Conservation (phyloP, 345 rosid genomes). For the Camelina laxa region DNA sequence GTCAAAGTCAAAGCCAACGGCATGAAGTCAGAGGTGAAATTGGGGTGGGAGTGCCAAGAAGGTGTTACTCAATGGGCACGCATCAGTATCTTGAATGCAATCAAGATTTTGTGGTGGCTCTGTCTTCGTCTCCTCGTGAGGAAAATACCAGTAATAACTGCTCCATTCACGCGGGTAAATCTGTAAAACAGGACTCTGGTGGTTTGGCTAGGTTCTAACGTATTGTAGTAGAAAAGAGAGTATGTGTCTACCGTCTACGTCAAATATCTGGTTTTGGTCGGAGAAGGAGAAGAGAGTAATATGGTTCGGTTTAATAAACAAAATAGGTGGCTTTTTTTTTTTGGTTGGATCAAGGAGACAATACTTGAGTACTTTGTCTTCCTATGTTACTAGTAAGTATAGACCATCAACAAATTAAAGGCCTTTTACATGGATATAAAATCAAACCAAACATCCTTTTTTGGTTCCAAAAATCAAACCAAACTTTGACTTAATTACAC, state of each 20-base stretch:
- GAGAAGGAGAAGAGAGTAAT: slow-evolving; percentile 44
- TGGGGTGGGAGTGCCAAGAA: slow-evolving; percentile 56
- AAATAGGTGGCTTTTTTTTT: not conserved
- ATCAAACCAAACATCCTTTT: too few species aligned
- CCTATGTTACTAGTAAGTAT: not conserved
- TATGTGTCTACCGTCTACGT: slow-evolving; percentile 64
- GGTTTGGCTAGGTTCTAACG: slow-evolving; percentile 32
- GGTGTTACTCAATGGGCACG: slow-evolving; percentile 80
- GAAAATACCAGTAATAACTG: slow-evolving; percentile 19
- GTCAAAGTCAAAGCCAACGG: slow-evolving; percentile 32
- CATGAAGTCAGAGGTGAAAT: slow-evolving; percentile 44
- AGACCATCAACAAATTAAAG: too few species aligned
- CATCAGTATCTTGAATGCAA: slow-evolving; percentile 62
- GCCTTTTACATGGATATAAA: too few species aligned
- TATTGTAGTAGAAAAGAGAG: slow-evolving; percentile 49
- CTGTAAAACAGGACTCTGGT: slow-evolving; percentile 22
- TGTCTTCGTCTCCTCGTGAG: slow-evolving; percentile 33
- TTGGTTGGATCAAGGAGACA: not conserved
- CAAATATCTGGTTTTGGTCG: slow-evolving; percentile 76
- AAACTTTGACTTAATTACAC: too few species aligned
- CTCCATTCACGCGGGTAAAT: slow-evolving; percentile 12
- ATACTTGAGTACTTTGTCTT: not conserved
- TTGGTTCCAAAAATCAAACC: too few species aligned
- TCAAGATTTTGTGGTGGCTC: slow-evolving; percentile 53
- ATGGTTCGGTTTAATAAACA: slow-evolving; percentile 1